These are phyloP conservation scores for Trametes gibbosa DNA, from an alignment of 768 basidiomycete genomes.

Conservation along the genomic window DNA sequence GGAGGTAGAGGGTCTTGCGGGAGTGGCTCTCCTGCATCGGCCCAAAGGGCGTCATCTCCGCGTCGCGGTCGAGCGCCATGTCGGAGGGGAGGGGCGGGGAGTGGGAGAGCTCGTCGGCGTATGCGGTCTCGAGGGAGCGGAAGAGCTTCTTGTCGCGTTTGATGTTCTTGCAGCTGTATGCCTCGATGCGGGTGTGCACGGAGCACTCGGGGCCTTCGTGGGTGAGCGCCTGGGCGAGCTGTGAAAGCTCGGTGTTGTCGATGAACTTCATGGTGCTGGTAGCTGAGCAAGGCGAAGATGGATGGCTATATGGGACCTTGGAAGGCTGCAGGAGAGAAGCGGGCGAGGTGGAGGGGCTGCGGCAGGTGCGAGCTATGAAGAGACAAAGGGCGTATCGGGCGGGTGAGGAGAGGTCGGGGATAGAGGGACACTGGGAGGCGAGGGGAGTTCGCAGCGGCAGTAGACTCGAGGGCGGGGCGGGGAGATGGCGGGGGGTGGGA, in stretches of 20 bases:
- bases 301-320: background rate
- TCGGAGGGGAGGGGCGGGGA: conserved; percentile 86
- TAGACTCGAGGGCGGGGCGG: background rate
- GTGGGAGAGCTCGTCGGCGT: conserved; percentile 75
- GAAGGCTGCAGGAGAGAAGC: background rate
- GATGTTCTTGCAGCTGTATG: conserved; percentile 97
- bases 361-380: background rate
- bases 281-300: background rate
- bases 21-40: conserved; percentile 82
- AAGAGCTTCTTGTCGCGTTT: conserved; percentile 96
- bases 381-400: background rate
- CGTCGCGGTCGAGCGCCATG: conserved; percentile 65
- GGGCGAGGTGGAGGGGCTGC: background rate
- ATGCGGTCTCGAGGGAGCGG: conserved; percentile 85
- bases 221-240: conserved; percentile 74
- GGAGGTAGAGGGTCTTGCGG: conserved; percentile 91
- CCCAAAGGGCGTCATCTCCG: conserved; percentile 85
- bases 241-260: conserved; percentile 75
- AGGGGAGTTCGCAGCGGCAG: background rate
- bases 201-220: conserved; percentile 86
- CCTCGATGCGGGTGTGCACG: conserved; percentile 91
- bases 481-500: conserved; percentile 6
- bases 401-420: background rate
- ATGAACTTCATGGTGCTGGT: conserved; percentile 78
- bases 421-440: background rate